Conservation (phyloP, 2,329 filamentous ascomycete species). For the Cadophora malorum region DNA sequence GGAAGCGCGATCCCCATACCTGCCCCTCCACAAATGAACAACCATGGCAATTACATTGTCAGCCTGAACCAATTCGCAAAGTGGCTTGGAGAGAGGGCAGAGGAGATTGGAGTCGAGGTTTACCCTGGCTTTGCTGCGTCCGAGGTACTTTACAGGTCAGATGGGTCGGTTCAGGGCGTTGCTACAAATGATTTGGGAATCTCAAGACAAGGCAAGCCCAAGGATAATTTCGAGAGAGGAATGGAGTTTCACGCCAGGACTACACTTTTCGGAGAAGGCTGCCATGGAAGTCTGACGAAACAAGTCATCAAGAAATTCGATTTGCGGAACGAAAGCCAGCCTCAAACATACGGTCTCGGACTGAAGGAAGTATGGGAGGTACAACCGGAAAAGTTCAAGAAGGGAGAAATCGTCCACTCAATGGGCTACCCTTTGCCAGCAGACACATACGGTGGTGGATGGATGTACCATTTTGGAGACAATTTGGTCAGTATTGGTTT, state of each 20-base stretch:
- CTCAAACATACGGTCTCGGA: slow-evolving; percentile 93
- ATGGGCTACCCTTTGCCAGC: slow-evolving; percentile 89
- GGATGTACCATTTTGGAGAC: slow-evolving; percentile 99
- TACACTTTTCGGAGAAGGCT: slow-evolving; percentile 92
- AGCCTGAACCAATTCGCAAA: slow-evolving; percentile 94
- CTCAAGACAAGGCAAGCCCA: slow-evolving; percentile 79
- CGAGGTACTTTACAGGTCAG: slow-evolving; percentile 84
- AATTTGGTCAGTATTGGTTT: slow-evolving; percentile 93
- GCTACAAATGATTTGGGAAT: slow-evolving; percentile 96
- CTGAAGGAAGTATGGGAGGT: slow-evolving; percentile 99
- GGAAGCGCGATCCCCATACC: slow-evolving; percentile 79
- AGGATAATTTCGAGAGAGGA: slow-evolving; percentile 90
- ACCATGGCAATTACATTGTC: slow-evolving; percentile 97
- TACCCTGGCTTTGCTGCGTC: slow-evolving; percentile 96
- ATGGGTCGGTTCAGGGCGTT: slow-evolving; percentile 90
- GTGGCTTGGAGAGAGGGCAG: slow-evolving; percentile 95
- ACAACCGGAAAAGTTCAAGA: slow-evolving; percentile 87
- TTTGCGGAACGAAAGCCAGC: slow-evolving; percentile 84
- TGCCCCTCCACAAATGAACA: slow-evolving; percentile 95
- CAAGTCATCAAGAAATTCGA: slow-evolving; percentile 95
- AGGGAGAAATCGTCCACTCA: slow-evolving; percentile 84
- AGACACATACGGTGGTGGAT: slow-evolving; percentile 96
- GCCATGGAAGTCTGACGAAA: slow-evolving; percentile 94
- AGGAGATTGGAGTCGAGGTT: slow-evolving; percentile 93
- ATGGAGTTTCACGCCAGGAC: slow-evolving; percentile 98